Evolutionary conservation across 495 filamentous ascomycete species (phyloP).

Genomic region (Chaetomidium leptoderma): DNA sequence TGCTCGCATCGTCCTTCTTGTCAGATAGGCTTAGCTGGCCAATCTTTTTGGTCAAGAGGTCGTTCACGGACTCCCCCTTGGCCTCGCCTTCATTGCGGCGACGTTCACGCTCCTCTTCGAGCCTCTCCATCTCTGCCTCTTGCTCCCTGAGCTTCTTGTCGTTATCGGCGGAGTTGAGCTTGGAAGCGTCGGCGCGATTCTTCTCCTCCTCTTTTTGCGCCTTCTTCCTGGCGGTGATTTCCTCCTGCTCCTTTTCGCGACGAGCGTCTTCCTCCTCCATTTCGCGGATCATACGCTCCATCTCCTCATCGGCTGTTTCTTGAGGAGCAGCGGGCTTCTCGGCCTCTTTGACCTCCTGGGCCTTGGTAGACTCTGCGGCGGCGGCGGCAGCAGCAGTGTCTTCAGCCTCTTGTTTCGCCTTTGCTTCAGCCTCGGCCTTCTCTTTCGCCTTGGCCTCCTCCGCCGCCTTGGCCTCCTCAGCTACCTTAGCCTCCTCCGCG

Average conservation of each 20-base stretch:
- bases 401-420: conserved; percentile 37
- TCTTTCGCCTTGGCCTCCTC: conserved; percentile 45
- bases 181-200: conserved; percentile 52
- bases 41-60: conserved; percentile 41
- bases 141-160: conserved; percentile 55
- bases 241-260: conserved; percentile 54
- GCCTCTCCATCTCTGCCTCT: conserved; percentile 53
- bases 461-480: conserved; percentile 42
- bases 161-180: conserved; percentile 44
- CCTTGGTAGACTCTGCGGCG: conserved; percentile 20
- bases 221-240: conserved; percentile 55
- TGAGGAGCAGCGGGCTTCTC: background rate
- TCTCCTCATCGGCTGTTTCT: conserved; percentile 30
- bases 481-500: conserved; percentile 25
- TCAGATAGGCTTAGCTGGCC: conserved; percentile 43
- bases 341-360: conserved; percentile 27
- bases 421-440: conserved; percentile 35
- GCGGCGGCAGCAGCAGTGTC: conserved; percentile 38
- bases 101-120: conserved; percentile 53
- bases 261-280: conserved; percentile 51
- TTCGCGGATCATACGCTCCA: conserved; percentile 46
- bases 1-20: conserved; percentile 39
- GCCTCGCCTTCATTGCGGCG: conserved; percentile 38
- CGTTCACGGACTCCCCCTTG: conserved; percentile 36
- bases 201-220: conserved; percentile 52